Base-by-base conservation (phyloP, 208 protist species). In the Vickermania ingenoplastis region DNA sequence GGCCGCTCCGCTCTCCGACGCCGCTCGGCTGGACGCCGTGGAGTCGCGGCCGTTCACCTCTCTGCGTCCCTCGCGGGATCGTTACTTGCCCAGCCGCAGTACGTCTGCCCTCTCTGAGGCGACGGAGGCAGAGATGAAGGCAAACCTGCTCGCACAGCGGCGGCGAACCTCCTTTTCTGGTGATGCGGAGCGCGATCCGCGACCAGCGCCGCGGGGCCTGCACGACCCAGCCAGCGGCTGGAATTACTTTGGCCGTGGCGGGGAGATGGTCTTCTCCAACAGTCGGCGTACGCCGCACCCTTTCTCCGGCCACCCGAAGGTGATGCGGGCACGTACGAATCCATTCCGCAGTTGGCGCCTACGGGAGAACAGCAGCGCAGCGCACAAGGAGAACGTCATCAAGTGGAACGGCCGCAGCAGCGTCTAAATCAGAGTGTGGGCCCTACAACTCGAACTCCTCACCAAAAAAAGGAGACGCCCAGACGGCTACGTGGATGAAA, bases 381-480 rank as follows among this genome's bases (percentile, higher is more conserved):
- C 75, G 7, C 89, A 95, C 63, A 71, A 73, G 53, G 88, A 92
- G 66, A 82, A 84, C 30, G 84, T 95, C 13, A 61, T 73, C 31
- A 95, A 95, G 73, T 95, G 88, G 88, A 95, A 92, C 53, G 79
- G 81, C 1, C 65, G 78, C 26, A 90, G 81, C 54, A 64, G 82
- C 17, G 85, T 92, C 1, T 94, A 69, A 73, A n/a, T n/a, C n/a
- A n/a, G n/a, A n/a, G n/a, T n/a, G n/a, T n/a, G n/a, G n/a, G 0
- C 0, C 14, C 41, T n/a, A 50, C 24, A 30, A 45, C 22, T n/a
- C n/a, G n/a, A n/a, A n/a, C n/a, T n/a, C n/a, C n/a, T n/a, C n/a
- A n/a, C n/a, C n/a, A n/a, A n/a, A n/a, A n/a, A n/a, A n/a, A n/a
- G n/a, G n/a, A n/a, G n/a, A n/a, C n/a, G n/a, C n/a, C n/a, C n/a